Percentiles rank a stretch among this genome's conserved stretches.
Conservation (phyloP, 78 protist species). For the Dictyostelium firmibasis region DNA sequence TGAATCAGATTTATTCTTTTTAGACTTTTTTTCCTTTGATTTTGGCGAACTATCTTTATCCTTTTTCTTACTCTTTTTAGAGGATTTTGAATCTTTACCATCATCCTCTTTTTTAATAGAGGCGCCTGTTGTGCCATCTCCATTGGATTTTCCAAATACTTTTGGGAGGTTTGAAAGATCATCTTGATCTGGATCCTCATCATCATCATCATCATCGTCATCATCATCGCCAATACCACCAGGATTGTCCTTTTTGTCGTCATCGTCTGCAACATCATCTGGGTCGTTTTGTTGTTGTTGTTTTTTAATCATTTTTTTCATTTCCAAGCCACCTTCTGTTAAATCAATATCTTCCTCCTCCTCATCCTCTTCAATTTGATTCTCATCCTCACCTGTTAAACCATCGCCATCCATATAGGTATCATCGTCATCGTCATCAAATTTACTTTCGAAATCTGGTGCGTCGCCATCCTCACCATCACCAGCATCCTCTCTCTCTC, state of each 20-base stretch:
- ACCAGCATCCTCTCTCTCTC: not conserved
- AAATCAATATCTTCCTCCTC: slow-evolving; percentile 4
- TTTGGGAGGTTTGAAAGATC: not conserved
- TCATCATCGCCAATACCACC: slow-evolving; percentile 41
- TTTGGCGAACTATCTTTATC: not conserved
- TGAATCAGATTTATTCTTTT: not conserved
- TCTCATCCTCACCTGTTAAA: slow-evolving; percentile 33
- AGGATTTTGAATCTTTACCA: not conserved
- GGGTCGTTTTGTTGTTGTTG: slow-evolving; percentile 9
- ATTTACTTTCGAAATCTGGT: slow-evolving; percentile 52
- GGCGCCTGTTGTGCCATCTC: not conserved
- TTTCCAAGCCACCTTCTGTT: slow-evolving; percentile 23
- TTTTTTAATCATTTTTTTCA: slow-evolving; percentile 45
- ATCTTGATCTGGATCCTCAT: slow-evolving; percentile 2
- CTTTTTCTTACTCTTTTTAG: slow-evolving; percentile 8
- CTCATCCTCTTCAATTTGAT: not conserved
- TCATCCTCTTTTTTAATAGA: not conserved
- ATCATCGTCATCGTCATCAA: slow-evolving; percentile 74
- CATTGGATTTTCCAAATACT: not conserved
- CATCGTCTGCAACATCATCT: not conserved
- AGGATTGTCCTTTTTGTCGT: not conserved
- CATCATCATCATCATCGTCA: slow-evolving; percentile 27
- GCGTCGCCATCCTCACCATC: slow-evolving; percentile 64
- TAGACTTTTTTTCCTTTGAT: not conserved
- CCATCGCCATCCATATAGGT: slow-evolving; percentile 39